Percentiles rank a stretch among this genome's conserved stretches.
phyloP scores from a whole-genome alignment of 352 stramenopile species.

The Phytophthora cryptogea region DNA sequence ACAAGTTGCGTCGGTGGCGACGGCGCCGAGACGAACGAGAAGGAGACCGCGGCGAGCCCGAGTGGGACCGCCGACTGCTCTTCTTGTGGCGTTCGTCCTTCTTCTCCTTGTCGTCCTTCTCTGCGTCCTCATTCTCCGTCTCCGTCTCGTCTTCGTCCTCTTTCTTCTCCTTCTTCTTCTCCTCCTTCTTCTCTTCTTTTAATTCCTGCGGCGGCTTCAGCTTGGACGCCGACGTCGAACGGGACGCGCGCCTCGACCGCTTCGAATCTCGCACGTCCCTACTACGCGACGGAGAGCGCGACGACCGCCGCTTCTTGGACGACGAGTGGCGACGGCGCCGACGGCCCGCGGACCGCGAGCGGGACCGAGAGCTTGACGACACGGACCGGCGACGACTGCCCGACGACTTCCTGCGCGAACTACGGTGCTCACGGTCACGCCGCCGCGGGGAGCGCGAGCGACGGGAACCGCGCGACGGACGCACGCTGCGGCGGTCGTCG shows the following conservation, averaged over 20 bases:
- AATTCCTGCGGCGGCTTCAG: slow-evolving; percentile 21
- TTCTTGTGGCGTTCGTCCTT: slow-evolving; percentile 32
- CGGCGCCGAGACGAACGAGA: slow-evolving; percentile 58
- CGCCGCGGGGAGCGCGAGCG: slow-evolving; percentile 37
- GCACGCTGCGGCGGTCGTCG: slow-evolving; percentile 25
- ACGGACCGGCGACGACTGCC: slow-evolving; percentile 40
- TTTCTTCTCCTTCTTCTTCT: slow-evolving; percentile 18
- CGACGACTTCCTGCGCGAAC: slow-evolving; percentile 37
- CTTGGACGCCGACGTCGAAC: slow-evolving; percentile 21
- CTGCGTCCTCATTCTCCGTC: slow-evolving; percentile 3
- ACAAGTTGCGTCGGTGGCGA: slow-evolving; percentile 44
- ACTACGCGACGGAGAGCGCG: slow-evolving; percentile 26
- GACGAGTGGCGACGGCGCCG: slow-evolving; percentile 36
- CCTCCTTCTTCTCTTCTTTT: slow-evolving; percentile 16
- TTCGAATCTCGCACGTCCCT: slow-evolving; percentile 17
- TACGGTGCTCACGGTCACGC: slow-evolving; percentile 42
- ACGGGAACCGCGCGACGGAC: slow-evolving; percentile 17
- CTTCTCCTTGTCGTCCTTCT: slow-evolving; percentile 26
- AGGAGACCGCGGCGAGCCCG: slow-evolving; percentile 53
- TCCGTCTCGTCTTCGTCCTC: slow-evolving; percentile 19
- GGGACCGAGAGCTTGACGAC: slow-evolving; percentile 46
- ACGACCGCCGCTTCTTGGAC: slow-evolving; percentile 32
- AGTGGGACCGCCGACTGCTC: slow-evolving; percentile 60
- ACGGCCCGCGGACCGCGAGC: slow-evolving; percentile 31
- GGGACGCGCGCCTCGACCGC: slow-evolving; percentile 23